phyloP scores from a whole-genome alignment of 2,329 filamentous ascomycete species.

The Colletotrichum orbiculare region DNA sequence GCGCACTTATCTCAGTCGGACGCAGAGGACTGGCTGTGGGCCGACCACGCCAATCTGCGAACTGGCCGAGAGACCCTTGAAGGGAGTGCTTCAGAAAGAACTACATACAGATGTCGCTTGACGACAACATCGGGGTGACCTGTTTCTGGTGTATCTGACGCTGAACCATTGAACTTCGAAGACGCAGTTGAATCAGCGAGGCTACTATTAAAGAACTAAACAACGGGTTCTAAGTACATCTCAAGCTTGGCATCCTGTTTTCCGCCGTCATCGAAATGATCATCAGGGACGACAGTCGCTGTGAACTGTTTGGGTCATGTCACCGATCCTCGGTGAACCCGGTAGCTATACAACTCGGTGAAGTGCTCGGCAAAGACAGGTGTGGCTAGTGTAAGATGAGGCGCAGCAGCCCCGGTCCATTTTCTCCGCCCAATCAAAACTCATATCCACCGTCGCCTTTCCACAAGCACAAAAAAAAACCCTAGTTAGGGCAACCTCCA shows the following conservation, averaged over 20 bases:
- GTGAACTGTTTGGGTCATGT: not conserved
- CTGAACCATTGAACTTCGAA: too few species aligned
- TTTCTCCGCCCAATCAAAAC: not conserved
- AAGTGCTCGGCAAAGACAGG: not conserved
- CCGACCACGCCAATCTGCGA: not conserved
- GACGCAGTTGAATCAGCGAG: too few species aligned
- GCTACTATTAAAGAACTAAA: too few species aligned
- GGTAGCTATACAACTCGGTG: not conserved
- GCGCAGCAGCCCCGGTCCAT: not conserved
- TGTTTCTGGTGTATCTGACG: too few species aligned
- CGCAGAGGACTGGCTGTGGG: not conserved
- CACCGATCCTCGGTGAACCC: not conserved
- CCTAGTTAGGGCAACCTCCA: conserved; percentile 18
- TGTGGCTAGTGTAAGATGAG: too few species aligned
- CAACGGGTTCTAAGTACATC: not conserved
- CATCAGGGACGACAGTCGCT: not conserved
- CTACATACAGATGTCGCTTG: too few species aligned
- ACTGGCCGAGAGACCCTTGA: too few species aligned
- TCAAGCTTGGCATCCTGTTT: not conserved
- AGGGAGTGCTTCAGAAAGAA: too few species aligned
- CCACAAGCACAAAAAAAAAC: conserved; percentile 7
- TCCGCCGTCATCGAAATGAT: not conserved
- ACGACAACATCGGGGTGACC: too few species aligned
- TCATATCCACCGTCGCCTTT: not conserved
- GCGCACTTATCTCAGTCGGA: too few species aligned